These are phyloP conservation scores for Sistotremastrum niveocremeum DNA, from an alignment of 768 basidiomycete species.

Conservation along the genomic window DNA sequence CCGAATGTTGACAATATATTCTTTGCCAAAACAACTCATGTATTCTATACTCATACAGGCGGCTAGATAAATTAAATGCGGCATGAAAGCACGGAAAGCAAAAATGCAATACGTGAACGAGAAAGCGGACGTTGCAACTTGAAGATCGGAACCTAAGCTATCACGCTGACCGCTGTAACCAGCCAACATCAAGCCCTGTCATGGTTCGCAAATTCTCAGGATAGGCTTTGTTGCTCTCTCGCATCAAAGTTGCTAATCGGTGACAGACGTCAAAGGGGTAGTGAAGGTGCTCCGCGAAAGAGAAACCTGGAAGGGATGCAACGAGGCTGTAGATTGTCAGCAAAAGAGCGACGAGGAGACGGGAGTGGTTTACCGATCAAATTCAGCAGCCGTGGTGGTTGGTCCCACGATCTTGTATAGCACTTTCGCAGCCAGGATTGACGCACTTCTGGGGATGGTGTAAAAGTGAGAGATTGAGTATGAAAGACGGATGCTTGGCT, in stretches of 20 bases:
- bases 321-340: background rate
- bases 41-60: no score
- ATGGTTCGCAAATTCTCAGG: conserved; percentile 63
- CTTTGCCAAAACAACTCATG: no score
- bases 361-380: conserved; percentile 33
- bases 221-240: conserved; percentile 66
- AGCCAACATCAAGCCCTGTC: conserved; percentile 75
- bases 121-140: no score
- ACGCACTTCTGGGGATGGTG: conserved; percentile 45
- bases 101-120: no score
- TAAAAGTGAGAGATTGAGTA: conserved; percentile 47
- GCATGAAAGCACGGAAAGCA: no score
- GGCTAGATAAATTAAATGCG: no score
- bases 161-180: conserved; percentile 33
- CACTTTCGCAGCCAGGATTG: conserved; percentile 66
- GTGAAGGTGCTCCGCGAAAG: conserved; percentile 75
- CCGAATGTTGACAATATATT: no score
- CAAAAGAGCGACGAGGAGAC: conserved; percentile 2
- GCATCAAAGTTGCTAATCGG: conserved; percentile 52
- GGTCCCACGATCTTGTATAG: conserved; percentile 71
- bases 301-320: conserved; percentile 54
- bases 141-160: no score
- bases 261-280: conserved; percentile 74
- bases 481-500: conserved; percentile 70
- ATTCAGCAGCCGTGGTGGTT: conserved; percentile 33